These are phyloP conservation scores for Cystobasidiaceae sp. DNA, from an alignment of 1,284 basidiomycete genomes.

Conservation along the genomic window DNA sequence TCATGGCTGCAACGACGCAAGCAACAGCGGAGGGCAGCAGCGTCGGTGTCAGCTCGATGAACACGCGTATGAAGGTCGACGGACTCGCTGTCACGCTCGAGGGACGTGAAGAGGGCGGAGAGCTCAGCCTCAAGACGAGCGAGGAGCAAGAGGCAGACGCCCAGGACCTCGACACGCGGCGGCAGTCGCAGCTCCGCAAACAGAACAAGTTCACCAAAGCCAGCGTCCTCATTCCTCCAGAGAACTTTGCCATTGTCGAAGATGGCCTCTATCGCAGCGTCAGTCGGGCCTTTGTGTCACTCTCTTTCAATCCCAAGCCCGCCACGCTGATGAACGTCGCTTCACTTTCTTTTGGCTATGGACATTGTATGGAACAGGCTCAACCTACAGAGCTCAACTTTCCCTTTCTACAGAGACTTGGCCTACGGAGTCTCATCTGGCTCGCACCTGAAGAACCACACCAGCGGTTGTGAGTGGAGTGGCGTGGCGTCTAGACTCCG, in stretches of 20 bases:
- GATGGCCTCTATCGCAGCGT: constrained; percentile 52
- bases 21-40: neutral
- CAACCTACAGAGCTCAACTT: constrained; percentile 55
- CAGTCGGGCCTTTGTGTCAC: neutral
- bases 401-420: constrained; percentile 53
- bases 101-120: constrained; percentile 5
- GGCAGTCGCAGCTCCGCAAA: constrained; percentile 25
- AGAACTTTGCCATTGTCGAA: constrained; percentile 51
- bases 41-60: neutral
- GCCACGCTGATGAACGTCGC: neutral
- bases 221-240: constrained; percentile 46
- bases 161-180: constrained; percentile 1
- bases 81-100: constrained; percentile 11
- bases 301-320: neutral
- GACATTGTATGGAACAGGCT: constrained; percentile 38
- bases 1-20: neutral
- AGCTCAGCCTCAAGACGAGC: neutral
- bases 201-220: constrained; percentile 28
- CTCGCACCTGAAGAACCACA: constrained; percentile 54
- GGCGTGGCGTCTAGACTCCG: neutral
- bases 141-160: constrained; percentile 14
- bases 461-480: constrained; percentile 51
- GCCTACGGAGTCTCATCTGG: constrained; percentile 52
- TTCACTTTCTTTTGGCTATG: too few relatives aligned
- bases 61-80: constrained; percentile 1